Evolutionary conservation across 495 filamentous ascomycete species (phyloP).

Genomic region (Thermothielavioides terrestris): DNA sequence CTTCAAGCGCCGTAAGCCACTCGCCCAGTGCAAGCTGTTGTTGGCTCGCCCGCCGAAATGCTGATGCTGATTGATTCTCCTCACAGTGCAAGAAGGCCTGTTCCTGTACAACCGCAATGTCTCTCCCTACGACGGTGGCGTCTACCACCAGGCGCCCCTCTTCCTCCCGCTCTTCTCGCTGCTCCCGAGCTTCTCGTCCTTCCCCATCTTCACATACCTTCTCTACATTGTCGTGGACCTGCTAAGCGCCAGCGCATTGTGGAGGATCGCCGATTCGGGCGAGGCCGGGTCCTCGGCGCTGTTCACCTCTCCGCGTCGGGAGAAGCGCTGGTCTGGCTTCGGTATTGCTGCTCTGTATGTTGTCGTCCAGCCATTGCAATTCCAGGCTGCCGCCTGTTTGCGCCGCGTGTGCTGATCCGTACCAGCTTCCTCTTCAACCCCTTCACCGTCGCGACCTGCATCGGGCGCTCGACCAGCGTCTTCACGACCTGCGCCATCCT

Average conservation of each 20-base stretch:
- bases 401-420: background rate
- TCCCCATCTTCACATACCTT: conserved; percentile 64
- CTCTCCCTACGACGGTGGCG: conserved; percentile 93
- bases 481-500: conserved; percentile 87
- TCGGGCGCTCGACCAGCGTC: conserved; percentile 84
- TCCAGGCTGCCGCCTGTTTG: background rate
- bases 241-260: conserved; percentile 72
- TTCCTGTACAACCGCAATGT: conserved; percentile 95
- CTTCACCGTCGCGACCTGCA: conserved; percentile 84
- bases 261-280: conserved; percentile 73
- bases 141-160: conserved; percentile 95
- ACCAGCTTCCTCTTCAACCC: conserved; percentile 85
- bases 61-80: conserved; percentile 4
- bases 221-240: conserved; percentile 79
- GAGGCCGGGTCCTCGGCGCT: conserved; percentile 62
- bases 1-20: conserved; percentile 82
- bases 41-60: background rate
- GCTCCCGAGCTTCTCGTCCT: conserved; percentile 56
- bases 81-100: conserved; percentile 83
- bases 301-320: conserved; percentile 69
- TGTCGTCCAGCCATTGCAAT: too few species aligned
- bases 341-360: conserved; percentile 70
- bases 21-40: too few species aligned
- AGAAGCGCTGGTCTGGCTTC: conserved; percentile 65
- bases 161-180: conserved; percentile 85